These are phyloP conservation scores for Recurvomyces mirabilis DNA, from an alignment of 495 filamentous ascomycete genomes.

Conservation along the genomic window DNA sequence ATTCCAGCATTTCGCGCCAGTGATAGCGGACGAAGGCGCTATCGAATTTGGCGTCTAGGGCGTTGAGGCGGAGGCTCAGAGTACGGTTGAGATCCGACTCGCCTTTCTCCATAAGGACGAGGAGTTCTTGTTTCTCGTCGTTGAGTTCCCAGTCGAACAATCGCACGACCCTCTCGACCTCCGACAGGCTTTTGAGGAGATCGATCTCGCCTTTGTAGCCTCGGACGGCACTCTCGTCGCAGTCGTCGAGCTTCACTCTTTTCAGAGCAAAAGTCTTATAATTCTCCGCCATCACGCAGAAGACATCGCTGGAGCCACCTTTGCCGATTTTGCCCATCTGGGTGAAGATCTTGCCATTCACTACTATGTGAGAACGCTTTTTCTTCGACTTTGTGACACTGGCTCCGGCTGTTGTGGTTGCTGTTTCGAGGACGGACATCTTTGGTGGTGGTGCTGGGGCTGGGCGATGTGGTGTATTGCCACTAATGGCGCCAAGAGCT, in stretches of 20 bases:
- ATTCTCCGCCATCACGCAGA: slow-evolving; percentile 94
- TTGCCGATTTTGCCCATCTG: slow-evolving; percentile 81
- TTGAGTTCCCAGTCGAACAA: slow-evolving; percentile 92
- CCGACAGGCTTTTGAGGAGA: slow-evolving; percentile 65
- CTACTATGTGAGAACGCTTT: slow-evolving; percentile 65
- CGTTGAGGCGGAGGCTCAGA: slow-evolving; percentile 58
- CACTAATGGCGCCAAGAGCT: slow-evolving; percentile 57
- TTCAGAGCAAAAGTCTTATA: slow-evolving; percentile 90
- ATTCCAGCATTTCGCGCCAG: slow-evolving; percentile 99
- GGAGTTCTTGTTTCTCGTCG: slow-evolving; percentile 71
- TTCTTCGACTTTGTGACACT: slow-evolving; percentile 58
- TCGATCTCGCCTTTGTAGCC: slow-evolving; percentile 98
- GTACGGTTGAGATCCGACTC: slow-evolving; percentile 90
- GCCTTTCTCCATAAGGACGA: slow-evolving; percentile 94
- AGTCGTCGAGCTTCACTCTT: slow-evolving; percentile 77
- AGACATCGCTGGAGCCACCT: slow-evolving; percentile 86
- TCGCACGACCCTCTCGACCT: slow-evolving; percentile 78
- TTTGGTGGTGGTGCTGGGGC: slow-evolving; percentile 73
- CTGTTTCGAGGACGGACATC: slow-evolving; percentile 88
- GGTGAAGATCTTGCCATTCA: slow-evolving; percentile 86
- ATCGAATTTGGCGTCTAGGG: slow-evolving; percentile 61
- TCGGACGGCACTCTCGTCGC: slow-evolving; percentile 68
- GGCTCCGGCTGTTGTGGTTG: slow-evolving; percentile 73
- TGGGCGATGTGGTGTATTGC: slow-evolving; percentile 54
- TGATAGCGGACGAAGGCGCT: slow-evolving; percentile 86